phyloP scores from a whole-genome alignment of 1,284 basidiomycete genomes.

The Apiotrichum laibachii region DNA sequence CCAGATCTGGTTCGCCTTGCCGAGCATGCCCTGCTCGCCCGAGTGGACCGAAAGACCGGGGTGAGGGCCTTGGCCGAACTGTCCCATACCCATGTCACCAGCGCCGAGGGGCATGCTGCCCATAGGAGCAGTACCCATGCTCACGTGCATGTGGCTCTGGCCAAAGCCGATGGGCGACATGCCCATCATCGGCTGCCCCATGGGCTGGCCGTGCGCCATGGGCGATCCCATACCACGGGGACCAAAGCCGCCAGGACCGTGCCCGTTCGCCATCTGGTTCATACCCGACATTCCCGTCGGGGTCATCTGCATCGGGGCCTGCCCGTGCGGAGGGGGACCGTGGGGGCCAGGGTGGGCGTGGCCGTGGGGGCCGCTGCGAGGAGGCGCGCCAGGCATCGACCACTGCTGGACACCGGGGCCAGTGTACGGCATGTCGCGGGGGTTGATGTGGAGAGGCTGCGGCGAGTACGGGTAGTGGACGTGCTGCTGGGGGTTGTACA shows the following conservation, averaged over 20 bases:
- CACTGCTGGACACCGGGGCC: constrained; percentile 41
- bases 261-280: constrained; percentile 22
- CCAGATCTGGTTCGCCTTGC: constrained; percentile 71
- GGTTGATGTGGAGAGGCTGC: constrained; percentile 42
- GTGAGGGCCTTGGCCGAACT: constrained; percentile 38
- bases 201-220: constrained; percentile 27
- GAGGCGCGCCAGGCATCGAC: constrained; percentile 22
- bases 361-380: constrained; percentile 9
- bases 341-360: constrained; percentile 16
- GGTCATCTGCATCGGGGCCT: constrained; percentile 33
- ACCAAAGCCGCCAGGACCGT: constrained; percentile 18
- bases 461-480: constrained; percentile 47
- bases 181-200: constrained; percentile 24
- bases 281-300: constrained; percentile 38
- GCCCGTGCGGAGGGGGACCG: constrained; percentile 23
- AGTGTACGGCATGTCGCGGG: constrained; percentile 42
- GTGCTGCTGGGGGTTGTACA: constrained; percentile 48
- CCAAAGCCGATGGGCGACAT: constrained; percentile 26
- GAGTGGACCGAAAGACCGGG: constrained; percentile 42
- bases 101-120: constrained; percentile 24
- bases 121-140: constrained; percentile 40
- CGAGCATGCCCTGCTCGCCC: constrained; percentile 55
- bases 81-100: constrained; percentile 32
- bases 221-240: constrained; percentile 22
- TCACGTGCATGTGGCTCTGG: constrained; percentile 40